phyloP scores from a whole-genome alignment of 768 basidiomycete genomes.

The Tricholoma sp. region DNA sequence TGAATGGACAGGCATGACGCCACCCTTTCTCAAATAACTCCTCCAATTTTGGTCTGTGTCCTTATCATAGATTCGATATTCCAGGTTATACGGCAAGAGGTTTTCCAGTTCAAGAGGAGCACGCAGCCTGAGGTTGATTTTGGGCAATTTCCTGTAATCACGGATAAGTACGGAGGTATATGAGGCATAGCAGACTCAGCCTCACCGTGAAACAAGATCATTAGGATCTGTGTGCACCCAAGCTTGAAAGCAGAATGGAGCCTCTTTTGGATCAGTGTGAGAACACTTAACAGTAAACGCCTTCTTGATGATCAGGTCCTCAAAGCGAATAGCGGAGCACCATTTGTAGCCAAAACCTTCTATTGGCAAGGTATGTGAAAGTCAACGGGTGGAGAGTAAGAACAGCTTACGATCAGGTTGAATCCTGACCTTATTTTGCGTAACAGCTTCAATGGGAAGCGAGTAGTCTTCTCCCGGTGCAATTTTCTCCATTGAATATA shows the following conservation, averaged over 20 bases:
- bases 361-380: constrained; percentile 24
- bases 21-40: constrained; percentile 89
- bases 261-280: constrained; percentile 73
- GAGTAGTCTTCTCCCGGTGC: constrained; percentile 86
- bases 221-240: constrained; percentile 71
- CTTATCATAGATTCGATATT: constrained; percentile 97
- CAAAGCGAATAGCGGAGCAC: constrained; percentile 84
- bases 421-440: constrained; percentile 72
- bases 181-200: background rate
- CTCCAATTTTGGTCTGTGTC: constrained; percentile 91
- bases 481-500: constrained; percentile 79
- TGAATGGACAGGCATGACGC: constrained; percentile 94
- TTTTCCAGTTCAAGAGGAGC: constrained; percentile 97
- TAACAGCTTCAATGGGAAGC: constrained; percentile 87
- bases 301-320: constrained; percentile 70
- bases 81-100: constrained; percentile 86
- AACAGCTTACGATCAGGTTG: constrained; percentile 82
- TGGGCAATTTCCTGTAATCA: constrained; percentile 67
- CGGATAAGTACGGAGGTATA: background rate
- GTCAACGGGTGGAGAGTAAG: background rate
- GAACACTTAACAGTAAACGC: constrained; percentile 81
- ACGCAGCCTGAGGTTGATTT: constrained; percentile 77
- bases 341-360: constrained; percentile 97
- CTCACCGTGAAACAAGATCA: constrained; percentile 48
- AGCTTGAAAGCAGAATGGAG: constrained; percentile 91